Evolutionary conservation across 2,329 filamentous ascomycete genomes (phyloP).

Genomic region (Colletotrichum euphorbiae): DNA sequence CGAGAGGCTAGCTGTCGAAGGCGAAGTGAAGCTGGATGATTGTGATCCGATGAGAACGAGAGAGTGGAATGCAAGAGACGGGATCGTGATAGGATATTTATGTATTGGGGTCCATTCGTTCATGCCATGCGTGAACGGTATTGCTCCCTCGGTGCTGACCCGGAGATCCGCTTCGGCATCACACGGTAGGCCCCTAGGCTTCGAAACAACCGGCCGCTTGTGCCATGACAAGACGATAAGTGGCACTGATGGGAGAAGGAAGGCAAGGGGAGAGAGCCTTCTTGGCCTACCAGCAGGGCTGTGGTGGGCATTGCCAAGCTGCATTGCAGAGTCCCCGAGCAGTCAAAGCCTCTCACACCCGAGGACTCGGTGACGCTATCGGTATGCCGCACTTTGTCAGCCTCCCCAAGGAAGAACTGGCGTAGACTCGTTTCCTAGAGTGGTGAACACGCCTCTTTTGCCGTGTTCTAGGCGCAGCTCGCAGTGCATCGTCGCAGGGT

Average conservation of each 20-base stretch:
- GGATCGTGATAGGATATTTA: conserved; percentile 40
- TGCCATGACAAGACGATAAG: conserved; percentile 29
- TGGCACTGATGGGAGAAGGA: conserved; percentile 25
- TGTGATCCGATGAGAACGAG: conserved; percentile 33
- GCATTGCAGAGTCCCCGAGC: conserved; percentile 36
- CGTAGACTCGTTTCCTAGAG: background rate
- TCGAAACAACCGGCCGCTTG: conserved; percentile 30
- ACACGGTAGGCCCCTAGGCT: conserved; percentile 1
- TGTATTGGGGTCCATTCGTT: conserved; percentile 19
- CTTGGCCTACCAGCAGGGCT: conserved; percentile 20
- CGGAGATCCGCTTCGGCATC: conserved; percentile 37
- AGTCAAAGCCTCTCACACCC: conserved; percentile 39
- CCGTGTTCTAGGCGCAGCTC: conserved; percentile 23
- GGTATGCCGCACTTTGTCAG: conserved; percentile 6
- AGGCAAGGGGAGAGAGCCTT: background rate
- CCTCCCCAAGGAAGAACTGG: background rate
- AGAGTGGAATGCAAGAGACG: conserved; percentile 3
- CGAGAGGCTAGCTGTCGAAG: conserved; percentile 40
- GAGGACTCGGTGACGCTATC: conserved; percentile 33
- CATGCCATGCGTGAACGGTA: conserved; percentile 21
- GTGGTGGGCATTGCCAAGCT: conserved; percentile 35
- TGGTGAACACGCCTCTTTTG: background rate
- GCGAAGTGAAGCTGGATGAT: conserved; percentile 35
- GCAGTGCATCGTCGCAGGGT: conserved; percentile 7
- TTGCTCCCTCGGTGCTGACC: conserved; percentile 5